Evolutionary conservation across 2,329 filamentous ascomycete genomes (phyloP), one percentile per base, ranked within the genome.

Genomic region (Aspergillus eucalypticola): DNA sequence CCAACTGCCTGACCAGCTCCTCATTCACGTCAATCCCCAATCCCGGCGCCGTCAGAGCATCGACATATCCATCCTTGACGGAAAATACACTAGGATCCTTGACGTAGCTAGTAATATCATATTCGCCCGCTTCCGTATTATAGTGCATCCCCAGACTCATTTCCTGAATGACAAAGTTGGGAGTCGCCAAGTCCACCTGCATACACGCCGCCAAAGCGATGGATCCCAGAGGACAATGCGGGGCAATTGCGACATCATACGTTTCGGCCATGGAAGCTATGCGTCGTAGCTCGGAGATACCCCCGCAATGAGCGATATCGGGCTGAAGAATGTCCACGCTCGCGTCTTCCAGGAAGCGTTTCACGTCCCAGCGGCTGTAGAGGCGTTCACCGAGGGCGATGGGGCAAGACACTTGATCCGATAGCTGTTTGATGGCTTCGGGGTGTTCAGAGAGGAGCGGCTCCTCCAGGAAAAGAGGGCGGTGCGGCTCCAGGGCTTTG

Each of bases 101-200:
- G 2, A 87, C 79, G 69, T 91, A 92, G 25, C 83, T 89, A 11
- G 83, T 83, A 57, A 90, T 77, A 70, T 91, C 88, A 66, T 86
- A 81, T 2, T 85, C 81, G 1, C 84, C 87, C 0, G 82, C 83
- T 67, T 83, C 82, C 3, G 76, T 75, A 66, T 93, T 93, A 70
- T 92, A 93, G 71, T 93, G 90, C 66, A 93, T 92, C 0, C 90
- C 90, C 29, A 92, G 69, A 56, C 86, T 88, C 90, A 92, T 92
- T 73, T 92, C 90, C 69, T 90, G 86, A 32, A 92, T 92, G 0
- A 83, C 84, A 70, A 89, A 91, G 72, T 89, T 92, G 19, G 82
- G 82, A 19, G 78, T 85, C 8, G 76, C 78, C 19, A 84, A 79
- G 23, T 86, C 87, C 1, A 92, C 84, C 63, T 92, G 89, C 42